phyloP scores from a whole-genome alignment of 495 filamentous ascomycete genomes.

The Aspergillus nidulans region DNA sequence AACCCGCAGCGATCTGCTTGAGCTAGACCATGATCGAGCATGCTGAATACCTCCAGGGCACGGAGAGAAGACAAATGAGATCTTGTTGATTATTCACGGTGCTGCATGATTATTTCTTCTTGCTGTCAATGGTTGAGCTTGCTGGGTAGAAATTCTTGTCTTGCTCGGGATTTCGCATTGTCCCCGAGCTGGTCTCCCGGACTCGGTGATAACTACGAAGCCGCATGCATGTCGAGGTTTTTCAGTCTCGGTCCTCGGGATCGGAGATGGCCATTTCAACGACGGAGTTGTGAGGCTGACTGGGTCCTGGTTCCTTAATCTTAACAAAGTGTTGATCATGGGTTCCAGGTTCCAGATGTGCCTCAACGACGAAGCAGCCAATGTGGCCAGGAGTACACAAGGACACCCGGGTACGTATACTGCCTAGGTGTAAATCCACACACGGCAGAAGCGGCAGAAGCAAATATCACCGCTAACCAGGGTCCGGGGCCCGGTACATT shows the following conservation, averaged over 20 bases:
- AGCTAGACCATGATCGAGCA: neutral
- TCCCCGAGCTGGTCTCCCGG: neutral
- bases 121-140: neutral
- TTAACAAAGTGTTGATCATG: neutral
- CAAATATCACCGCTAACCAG: neutral
- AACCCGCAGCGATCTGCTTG: conserved; percentile 2
- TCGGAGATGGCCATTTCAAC: neutral
- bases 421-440: neutral
- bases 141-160: neutral
- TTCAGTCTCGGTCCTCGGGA: neutral
- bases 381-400: neutral
- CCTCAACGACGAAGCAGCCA: neutral
- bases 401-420: neutral
- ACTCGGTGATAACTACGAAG: neutral
- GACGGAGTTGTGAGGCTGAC: neutral
- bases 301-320: neutral
- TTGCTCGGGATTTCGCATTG: neutral
- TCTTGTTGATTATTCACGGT: neutral
- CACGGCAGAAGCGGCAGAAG: neutral
- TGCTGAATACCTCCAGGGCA: no score
- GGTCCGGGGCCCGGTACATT: neutral
- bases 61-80: neutral
- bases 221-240: neutral
- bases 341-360: neutral
- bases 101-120: neutral